Conservation (phyloP, 2,329 filamentous ascomycete genomes). For the Mycocentrospora acerina region DNA sequence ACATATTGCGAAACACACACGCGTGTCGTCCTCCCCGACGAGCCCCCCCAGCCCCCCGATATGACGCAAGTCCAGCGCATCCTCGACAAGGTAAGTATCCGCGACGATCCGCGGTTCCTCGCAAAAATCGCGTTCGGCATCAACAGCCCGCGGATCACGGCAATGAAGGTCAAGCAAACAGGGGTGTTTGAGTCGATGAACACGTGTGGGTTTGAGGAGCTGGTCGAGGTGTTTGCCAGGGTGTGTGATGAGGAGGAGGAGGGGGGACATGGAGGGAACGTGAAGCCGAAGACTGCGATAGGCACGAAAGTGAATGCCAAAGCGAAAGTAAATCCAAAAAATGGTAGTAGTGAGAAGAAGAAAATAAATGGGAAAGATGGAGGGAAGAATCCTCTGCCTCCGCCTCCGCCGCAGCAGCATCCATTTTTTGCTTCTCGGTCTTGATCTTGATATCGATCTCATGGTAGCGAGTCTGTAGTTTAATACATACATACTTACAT, state of each 20-base stretch:
- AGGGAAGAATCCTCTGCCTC: too few species aligned
- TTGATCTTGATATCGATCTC: too few species aligned
- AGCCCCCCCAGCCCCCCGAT: slow-evolving; percentile 45
- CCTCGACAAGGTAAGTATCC: slow-evolving; percentile 47
- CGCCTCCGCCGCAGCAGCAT: too few species aligned
- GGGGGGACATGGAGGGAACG: too few species aligned
- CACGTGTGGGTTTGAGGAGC: slow-evolving; percentile 54
- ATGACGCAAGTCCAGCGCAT: slow-evolving; percentile 45
- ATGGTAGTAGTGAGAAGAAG: too few species aligned
- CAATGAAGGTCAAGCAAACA: slow-evolving; percentile 51
- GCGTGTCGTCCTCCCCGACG: slow-evolving; percentile 41
- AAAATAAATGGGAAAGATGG: too few species aligned
- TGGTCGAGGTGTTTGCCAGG: slow-evolving; percentile 14
- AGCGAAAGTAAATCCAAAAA: too few species aligned
- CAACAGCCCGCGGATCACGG: slow-evolving; percentile 56
- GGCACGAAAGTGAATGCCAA: too few species aligned
- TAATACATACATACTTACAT: too few species aligned
- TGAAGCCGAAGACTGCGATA: too few species aligned
- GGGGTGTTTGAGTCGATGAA: slow-evolving; percentile 56
- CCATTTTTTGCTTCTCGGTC: too few species aligned
- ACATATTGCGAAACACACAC: slow-evolving; percentile 48
- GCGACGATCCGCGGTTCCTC: slow-evolving; percentile 61
- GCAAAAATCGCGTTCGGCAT: slow-evolving; percentile 65
- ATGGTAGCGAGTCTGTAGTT: too few species aligned
- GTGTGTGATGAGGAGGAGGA: slow-evolving; percentile 8